Conservation (phyloP, 257 asterid species). For the Fraxinus anomala region DNA sequence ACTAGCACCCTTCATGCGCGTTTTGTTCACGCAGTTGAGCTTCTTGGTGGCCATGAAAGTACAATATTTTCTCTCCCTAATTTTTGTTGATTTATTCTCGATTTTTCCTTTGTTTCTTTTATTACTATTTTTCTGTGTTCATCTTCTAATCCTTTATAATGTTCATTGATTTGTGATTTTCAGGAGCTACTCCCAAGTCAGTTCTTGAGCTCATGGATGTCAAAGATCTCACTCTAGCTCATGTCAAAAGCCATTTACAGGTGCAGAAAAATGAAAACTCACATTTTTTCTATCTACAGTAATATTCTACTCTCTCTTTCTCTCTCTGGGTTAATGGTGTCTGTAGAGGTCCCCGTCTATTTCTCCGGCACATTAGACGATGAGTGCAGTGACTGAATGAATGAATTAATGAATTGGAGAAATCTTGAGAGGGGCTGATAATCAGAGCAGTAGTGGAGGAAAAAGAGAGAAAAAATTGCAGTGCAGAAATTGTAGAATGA, state of each 20-base stretch:
- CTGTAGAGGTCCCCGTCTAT: constrained; percentile 51
- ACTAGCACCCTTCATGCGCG: constrained; percentile 88
- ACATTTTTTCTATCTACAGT: background rate
- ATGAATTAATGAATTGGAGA: constrained; percentile 49
- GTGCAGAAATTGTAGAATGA: constrained; percentile 15
- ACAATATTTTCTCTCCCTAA: background rate
- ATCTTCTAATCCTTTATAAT: background rate
- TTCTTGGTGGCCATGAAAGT: constrained; percentile 99
- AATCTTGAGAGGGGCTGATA: constrained; percentile 40
- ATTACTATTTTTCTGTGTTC: background rate
- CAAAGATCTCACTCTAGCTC: constrained; percentile 93
- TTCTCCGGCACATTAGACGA: constrained; percentile 86
- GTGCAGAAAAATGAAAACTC: constrained; percentile 38
- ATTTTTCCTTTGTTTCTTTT: background rate
- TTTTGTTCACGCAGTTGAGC: constrained; percentile 95
- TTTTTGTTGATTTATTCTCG: background rate
- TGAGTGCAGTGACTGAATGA: constrained; percentile 47
- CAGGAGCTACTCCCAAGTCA: constrained; percentile 96
- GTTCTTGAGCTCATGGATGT: constrained; percentile 94
- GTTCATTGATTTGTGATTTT: constrained; percentile 2
- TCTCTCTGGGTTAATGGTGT: constrained; percentile 39
- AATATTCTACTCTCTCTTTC: no score
- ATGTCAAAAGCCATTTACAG: constrained; percentile 94
- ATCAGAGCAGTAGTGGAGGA: constrained; percentile 27
- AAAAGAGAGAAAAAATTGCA: constrained; percentile 22